Conservation (phyloP, 768 basidiomycete genomes). For the Boletus reticulatus region DNA sequence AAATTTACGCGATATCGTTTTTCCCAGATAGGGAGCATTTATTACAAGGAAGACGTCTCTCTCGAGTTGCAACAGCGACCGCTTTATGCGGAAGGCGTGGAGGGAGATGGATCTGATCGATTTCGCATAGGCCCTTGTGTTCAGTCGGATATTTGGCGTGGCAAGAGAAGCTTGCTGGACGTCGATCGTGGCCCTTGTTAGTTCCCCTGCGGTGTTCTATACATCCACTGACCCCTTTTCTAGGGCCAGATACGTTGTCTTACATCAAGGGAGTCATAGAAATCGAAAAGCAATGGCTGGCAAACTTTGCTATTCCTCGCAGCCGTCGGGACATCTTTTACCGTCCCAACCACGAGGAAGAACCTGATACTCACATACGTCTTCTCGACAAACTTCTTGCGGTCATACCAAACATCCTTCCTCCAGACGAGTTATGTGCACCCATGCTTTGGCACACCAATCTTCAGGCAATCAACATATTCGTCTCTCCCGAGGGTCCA, state of each 20-base stretch:
- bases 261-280: background rate
- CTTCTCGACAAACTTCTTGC: conserved; percentile 11
- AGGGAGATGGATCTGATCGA: no score
- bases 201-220: conserved; percentile 4
- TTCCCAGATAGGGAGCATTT: no score
- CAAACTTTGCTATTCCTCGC: background rate
- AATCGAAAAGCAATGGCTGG: background rate
- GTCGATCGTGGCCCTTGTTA: conserved; percentile 35
- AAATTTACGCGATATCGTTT: no score
- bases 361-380: conserved; percentile 4
- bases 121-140: no score
- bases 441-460: conserved; percentile 16
- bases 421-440: conserved; percentile 1
- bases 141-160: conserved; percentile 26
- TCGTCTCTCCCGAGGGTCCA: conserved; percentile 2
- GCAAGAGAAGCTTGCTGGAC: conserved; percentile 23
- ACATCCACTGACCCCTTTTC: background rate
- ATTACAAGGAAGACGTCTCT: no score
- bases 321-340: background rate
- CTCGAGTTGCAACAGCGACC: no score
- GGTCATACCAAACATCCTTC: background rate
- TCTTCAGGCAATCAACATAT: conserved; percentile 12
- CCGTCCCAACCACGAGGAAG: background rate
- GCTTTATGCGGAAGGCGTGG: no score
- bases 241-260: background rate